Evolutionary conservation across 805 yeast species (phyloP).

Genomic region (Torulaspora franciscae): DNA sequence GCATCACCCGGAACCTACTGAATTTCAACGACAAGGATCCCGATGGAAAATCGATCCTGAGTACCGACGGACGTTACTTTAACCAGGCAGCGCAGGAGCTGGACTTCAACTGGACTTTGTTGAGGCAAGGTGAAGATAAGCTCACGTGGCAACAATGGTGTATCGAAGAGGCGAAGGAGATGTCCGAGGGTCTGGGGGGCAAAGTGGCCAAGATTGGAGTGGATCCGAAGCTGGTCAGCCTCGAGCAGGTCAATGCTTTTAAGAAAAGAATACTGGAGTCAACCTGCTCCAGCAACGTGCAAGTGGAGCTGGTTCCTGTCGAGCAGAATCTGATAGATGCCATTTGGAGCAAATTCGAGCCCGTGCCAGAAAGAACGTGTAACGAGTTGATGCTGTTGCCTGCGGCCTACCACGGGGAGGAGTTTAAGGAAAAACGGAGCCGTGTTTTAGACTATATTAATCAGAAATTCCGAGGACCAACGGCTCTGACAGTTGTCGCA

Average conservation of each 20-base stretch:
- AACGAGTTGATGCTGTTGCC: slow-evolving; percentile 49
- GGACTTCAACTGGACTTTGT: slow-evolving; percentile 69
- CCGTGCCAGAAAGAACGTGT: slow-evolving; percentile 51
- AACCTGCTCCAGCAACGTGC: slow-evolving; percentile 26
- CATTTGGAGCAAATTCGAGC: slow-evolving; percentile 69
- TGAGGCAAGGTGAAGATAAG: slow-evolving; percentile 75
- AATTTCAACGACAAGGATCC: slow-evolving; percentile 39
- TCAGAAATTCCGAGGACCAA: slow-evolving; percentile 28
- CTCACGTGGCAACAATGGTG: slow-evolving; percentile 82
- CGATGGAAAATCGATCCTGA: slow-evolving; percentile 66
- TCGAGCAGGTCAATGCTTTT: slow-evolving; percentile 35
- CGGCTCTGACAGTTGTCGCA: slow-evolving; percentile 58
- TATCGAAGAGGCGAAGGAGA: slow-evolving; percentile 47
- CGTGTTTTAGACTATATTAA: slow-evolving; percentile 41
- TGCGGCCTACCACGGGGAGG: slow-evolving; percentile 59
- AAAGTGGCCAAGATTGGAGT: slow-evolving; percentile 61
- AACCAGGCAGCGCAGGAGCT: slow-evolving; percentile 83
- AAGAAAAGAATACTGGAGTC: slow-evolving; percentile 28
- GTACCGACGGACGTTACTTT: slow-evolving; percentile 94
- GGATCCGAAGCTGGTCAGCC: slow-evolving; percentile 71
- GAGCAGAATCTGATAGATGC: slow-evolving; percentile 64
- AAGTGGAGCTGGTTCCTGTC: slow-evolving; percentile 47
- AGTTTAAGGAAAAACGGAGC: slow-evolving; percentile 51
- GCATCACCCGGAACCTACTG: slow-evolving; percentile 54
- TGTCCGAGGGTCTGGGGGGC: slow-evolving; percentile 39